Conservation (phyloP, 2,329 filamentous ascomycete species). For the Aspergillus sp. region DNA sequence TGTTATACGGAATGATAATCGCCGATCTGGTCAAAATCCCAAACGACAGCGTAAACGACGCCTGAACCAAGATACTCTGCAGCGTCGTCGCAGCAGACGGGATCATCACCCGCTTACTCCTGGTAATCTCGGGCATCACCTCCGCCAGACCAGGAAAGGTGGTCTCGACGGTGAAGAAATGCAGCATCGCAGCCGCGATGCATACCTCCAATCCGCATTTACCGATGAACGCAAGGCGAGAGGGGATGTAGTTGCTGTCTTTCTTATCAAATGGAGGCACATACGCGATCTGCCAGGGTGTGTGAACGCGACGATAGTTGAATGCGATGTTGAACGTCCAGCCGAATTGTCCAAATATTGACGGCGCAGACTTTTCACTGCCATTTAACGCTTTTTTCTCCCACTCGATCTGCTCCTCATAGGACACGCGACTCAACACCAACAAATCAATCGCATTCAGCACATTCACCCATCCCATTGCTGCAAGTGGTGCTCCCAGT, state of each 20-base stretch:
- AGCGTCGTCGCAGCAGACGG: background rate
- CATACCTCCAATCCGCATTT: conserved; percentile 1
- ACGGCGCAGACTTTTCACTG: background rate
- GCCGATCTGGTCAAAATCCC: conserved; percentile 8
- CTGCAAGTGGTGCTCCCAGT: conserved; percentile 8
- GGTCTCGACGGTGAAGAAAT: conserved; percentile 9
- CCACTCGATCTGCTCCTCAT: conserved; percentile 9
- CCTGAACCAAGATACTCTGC: conserved; percentile 1
- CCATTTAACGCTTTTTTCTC: background rate
- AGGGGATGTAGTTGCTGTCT: conserved; percentile 1
- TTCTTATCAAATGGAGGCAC: conserved; percentile 5
- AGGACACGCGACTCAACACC: conserved; percentile 11
- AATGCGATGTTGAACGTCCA: conserved; percentile 10
- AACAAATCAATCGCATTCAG: conserved; percentile 16
- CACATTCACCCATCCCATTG: conserved; percentile 18
- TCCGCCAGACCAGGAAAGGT: conserved; percentile 1
- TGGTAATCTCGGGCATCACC: conserved; percentile 1
- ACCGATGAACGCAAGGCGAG: conserved; percentile 5
- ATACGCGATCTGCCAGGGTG: conserved; percentile 15
- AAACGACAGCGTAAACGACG: conserved; percentile 10
- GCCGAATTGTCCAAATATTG: background rate
- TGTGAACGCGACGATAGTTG: conserved; percentile 17
- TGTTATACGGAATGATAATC: conserved; percentile 9
- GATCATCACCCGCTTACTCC: conserved; percentile 1
- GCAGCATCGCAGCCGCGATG: conserved; percentile 2